Conservation (phyloP, 106 monocot species). For the Chionographis japonica region DNA sequence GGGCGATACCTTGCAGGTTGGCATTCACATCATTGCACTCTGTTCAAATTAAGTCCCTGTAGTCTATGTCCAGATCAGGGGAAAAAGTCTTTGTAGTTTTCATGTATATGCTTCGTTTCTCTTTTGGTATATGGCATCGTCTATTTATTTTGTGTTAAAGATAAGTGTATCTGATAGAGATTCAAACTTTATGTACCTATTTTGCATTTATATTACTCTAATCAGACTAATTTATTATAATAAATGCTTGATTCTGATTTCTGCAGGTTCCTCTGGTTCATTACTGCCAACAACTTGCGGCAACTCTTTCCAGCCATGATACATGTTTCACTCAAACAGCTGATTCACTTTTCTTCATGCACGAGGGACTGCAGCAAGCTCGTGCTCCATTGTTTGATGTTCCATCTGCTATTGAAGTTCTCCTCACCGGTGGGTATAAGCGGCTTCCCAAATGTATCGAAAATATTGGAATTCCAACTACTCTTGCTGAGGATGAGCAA, state of each 20-base stretch:
- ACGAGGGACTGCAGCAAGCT: slow-evolving; percentile 89
- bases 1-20: no score
- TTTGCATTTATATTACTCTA: background rate
- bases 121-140: no score
- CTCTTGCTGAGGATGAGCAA: slow-evolving; percentile 59
- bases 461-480: slow-evolving; percentile 60
- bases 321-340: slow-evolving; percentile 96
- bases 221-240: background rate
- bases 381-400: slow-evolving; percentile 96
- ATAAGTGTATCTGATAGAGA: no score
- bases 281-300: slow-evolving; percentile 85
- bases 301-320: slow-evolving; percentile 96
- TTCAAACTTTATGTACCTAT: no score
- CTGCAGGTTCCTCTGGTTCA: slow-evolving; percentile 88
- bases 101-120: no score
- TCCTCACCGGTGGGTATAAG: slow-evolving; percentile 69
- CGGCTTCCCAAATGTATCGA: slow-evolving; percentile 89
- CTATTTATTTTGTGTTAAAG: no score
- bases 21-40: no score
- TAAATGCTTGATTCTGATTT: slow-evolving; percentile 7
- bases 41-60: no score
- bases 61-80: no score
- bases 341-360: slow-evolving; percentile 89
- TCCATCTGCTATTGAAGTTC: slow-evolving; percentile 88
- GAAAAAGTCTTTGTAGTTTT: no score